Conservation (phyloP, 805 yeast genomes). For the Candida maesae region DNA sequence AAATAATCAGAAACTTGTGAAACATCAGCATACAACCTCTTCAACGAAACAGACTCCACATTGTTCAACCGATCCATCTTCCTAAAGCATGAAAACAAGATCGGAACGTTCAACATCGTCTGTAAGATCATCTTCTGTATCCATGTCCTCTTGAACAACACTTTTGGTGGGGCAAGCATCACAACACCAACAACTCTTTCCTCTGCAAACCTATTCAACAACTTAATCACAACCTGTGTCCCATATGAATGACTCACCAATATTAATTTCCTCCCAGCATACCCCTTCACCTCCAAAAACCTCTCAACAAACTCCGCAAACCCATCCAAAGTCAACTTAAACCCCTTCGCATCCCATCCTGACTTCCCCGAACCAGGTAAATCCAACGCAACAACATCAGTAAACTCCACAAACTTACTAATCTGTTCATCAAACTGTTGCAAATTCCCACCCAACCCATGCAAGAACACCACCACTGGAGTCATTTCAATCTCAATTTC, state of each 20-base stretch:
- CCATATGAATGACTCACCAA: conserved; percentile 78
- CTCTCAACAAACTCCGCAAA: conserved; percentile 15
- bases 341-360: conserved; percentile 2
- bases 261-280: conserved; percentile 28
- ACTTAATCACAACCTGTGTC: conserved; percentile 47
- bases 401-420: conserved; percentile 51
- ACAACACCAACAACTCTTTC: conserved; percentile 19
- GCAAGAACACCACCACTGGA: conserved; percentile 67
- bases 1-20: conserved; percentile 12
- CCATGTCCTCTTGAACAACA: conserved; percentile 9
- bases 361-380: conserved; percentile 80
- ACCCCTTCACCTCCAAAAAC: conserved; percentile 9
- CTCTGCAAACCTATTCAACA: conserved; percentile 18
- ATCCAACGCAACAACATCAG: conserved; percentile 68
- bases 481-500: conserved; percentile 33
- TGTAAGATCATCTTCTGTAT: conserved; percentile 4
- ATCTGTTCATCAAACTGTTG: conserved; percentile 74
- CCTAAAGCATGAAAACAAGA: conserved; percentile 22
- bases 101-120: conserved; percentile 7
- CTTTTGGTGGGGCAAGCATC: conserved; percentile 48
- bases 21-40: conserved; percentile 16
- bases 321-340: conserved; percentile 16
- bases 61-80: conserved; percentile 26
- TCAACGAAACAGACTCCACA: conserved; percentile 19
- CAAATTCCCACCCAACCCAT: conserved; percentile 89